Conservation (phyloP, 345 rosid genomes). For the Eucalyptus urophylla region DNA sequence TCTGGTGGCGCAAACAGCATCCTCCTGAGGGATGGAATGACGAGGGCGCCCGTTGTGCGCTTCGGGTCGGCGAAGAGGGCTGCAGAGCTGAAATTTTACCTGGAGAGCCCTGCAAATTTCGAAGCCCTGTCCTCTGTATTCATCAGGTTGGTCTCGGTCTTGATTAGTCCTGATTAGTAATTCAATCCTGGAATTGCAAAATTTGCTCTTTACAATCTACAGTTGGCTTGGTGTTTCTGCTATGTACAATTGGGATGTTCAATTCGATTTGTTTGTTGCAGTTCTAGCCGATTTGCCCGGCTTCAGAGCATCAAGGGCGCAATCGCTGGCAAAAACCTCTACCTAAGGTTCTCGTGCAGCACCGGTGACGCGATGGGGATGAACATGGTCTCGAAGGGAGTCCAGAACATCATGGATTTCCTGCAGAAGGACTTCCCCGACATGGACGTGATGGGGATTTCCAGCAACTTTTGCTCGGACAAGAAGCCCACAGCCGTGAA, state of each 20-base stretch:
- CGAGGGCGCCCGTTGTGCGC: constrained; percentile 24
- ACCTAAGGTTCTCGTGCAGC: constrained; percentile 21
- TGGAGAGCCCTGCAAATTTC: constrained; percentile 22
- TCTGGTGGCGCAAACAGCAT: constrained; percentile 31
- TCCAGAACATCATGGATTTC: constrained; percentile 27
- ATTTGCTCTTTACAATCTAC: not conserved
- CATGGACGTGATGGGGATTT: constrained; percentile 31
- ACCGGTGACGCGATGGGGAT: constrained; percentile 44
- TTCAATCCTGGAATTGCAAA: not conserved
- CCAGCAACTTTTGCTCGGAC: constrained; percentile 30
- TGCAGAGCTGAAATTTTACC: constrained; percentile 16
- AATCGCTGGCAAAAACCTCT: constrained; percentile 21
- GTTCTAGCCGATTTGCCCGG: constrained; percentile 18
- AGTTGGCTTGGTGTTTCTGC: not conserved
- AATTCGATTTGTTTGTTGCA: not conserved
- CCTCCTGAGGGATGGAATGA: constrained; percentile 25
- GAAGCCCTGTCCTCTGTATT: constrained; percentile 3
- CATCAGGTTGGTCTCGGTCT: constrained; percentile 1
- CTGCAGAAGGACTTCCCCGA: constrained; percentile 21
- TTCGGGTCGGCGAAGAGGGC: constrained; percentile 19
- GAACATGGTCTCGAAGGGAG: constrained; percentile 42
- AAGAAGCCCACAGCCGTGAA: constrained; percentile 37
- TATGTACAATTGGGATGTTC: not conserved
- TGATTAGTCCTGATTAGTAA: not conserved
- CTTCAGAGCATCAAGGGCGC: constrained; percentile 15